Evolutionary conservation across 192 early-diverging fungal genomes (phyloP).

Genomic region (Coemansia sp.): DNA sequence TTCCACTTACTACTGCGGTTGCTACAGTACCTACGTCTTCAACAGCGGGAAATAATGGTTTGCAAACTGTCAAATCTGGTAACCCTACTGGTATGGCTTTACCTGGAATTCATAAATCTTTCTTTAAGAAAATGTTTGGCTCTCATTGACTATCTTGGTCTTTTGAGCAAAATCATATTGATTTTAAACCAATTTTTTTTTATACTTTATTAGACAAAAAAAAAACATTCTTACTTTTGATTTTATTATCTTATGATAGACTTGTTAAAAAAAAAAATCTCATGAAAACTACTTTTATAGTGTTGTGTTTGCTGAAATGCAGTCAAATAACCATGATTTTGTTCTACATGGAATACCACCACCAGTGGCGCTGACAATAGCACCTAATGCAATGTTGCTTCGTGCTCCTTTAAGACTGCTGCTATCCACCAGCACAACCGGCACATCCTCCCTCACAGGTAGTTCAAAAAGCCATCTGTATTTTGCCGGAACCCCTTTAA

Average conservation of each 20-base stretch:
- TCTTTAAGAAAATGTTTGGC: conserved; percentile 56
- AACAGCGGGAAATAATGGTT: conserved; percentile 5
- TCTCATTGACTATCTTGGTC: conserved; percentile 40
- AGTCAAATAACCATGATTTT: conserved; percentile 51
- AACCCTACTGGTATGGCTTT: background rate
- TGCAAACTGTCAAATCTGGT: conserved; percentile 14
- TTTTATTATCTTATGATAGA: background rate
- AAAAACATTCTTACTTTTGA: background rate
- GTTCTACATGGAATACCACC: conserved; percentile 24
- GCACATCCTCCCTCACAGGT: background rate
- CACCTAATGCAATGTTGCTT: conserved; percentile 10
- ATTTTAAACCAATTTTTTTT: no score
- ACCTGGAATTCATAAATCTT: conserved; percentile 27
- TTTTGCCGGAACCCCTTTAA: conserved; percentile 14
- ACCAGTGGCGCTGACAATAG: conserved; percentile 9
- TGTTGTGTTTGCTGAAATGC: conserved; percentile 33
- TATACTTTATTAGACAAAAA: background rate
- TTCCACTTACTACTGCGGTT: conserved; percentile 11
- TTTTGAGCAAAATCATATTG: no score
- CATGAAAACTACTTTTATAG: background rate
- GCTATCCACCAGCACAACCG: conserved; percentile 26
- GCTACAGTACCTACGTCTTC: background rate
- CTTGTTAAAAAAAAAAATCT: no score
- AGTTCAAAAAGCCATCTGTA: conserved; percentile 30
- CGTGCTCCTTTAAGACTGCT: conserved; percentile 13